Evolutionary conservation across 768 basidiomycete genomes (phyloP).

Genomic region (Mycena vitilis): DNA sequence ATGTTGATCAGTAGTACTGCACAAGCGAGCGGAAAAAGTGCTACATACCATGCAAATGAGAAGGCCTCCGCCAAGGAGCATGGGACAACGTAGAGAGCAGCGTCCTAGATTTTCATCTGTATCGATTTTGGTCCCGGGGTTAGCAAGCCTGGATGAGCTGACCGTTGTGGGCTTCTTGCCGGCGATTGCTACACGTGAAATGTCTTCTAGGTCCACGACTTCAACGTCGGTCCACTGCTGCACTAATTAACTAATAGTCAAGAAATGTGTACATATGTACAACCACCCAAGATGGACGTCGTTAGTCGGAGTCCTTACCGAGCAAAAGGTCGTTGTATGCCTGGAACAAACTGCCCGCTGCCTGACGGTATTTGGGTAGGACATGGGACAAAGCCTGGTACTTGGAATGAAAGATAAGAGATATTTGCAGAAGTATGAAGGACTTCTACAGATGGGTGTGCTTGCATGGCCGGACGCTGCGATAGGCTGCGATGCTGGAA

Average conservation of each 20-base stretch:
- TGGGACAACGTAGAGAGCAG: slow-evolving; percentile 66
- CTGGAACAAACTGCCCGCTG: slow-evolving; percentile 74
- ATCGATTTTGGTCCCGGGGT: not conserved
- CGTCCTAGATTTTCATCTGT: slow-evolving; percentile 47
- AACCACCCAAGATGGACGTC: not conserved
- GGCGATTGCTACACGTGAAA: slow-evolving; percentile 66
- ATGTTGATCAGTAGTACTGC: too few species aligned
- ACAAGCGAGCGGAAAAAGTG: not conserved
- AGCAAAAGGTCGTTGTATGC: slow-evolving; percentile 52
- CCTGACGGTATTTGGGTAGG: slow-evolving; percentile 69
- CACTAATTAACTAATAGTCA: slow-evolving; percentile 52
- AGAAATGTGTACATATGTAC: slow-evolving; percentile 11
- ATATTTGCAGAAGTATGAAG: not conserved
- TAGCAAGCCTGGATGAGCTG: slow-evolving; percentile 19
- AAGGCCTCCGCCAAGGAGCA: slow-evolving; percentile 76
- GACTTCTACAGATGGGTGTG: not conserved
- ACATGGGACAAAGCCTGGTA: slow-evolving; percentile 59
- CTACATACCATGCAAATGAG: slow-evolving; percentile 68
- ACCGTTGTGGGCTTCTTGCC: slow-evolving; percentile 70
- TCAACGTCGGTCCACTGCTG: slow-evolving; percentile 79
- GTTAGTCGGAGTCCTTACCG: slow-evolving; percentile 56
- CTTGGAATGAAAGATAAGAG: slow-evolving; percentile 42
- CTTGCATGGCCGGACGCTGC: not conserved
- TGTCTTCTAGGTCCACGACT: slow-evolving; percentile 68
- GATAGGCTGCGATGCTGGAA: too few species aligned